These are phyloP conservation scores for Aspergillus glaucus DNA, from an alignment of 2,329 filamentous ascomycete genomes.

Conservation along the genomic window DNA sequence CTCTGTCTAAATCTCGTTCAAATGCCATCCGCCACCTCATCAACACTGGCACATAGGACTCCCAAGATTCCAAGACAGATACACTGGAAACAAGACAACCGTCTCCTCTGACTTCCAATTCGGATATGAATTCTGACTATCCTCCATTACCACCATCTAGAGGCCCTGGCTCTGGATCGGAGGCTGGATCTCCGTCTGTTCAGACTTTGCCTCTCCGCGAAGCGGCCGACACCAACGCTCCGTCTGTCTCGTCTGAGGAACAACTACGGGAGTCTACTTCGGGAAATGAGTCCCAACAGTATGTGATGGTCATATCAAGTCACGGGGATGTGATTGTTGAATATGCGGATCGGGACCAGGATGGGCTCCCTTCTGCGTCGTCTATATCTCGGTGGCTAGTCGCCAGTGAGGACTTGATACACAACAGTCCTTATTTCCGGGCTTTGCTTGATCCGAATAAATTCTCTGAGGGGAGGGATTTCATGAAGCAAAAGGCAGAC, in stretches of 20 bases:
- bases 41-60: background rate
- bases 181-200: background rate
- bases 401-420: slow-evolving; percentile 24
- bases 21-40: background rate
- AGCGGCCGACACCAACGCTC: background rate
- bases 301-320: slow-evolving; percentile 17
- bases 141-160: slow-evolving; percentile 14
- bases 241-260: background rate
- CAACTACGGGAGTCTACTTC: background rate
- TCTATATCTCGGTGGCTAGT: slow-evolving; percentile 25
- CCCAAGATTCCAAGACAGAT: no score
- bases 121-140: slow-evolving; percentile 20
- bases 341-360: slow-evolving; percentile 15
- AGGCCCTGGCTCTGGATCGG: background rate
- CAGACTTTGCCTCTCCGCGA: slow-evolving; percentile 4
- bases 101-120: background rate
- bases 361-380: slow-evolving; percentile 3
- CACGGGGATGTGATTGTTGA: slow-evolving; percentile 34
- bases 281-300: background rate
- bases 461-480: slow-evolving; percentile 34
- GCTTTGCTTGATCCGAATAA: slow-evolving; percentile 37
- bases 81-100: background rate
- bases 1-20: background rate
- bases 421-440: slow-evolving; percentile 34
- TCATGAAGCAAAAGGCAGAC: slow-evolving; percentile 23